Base-by-base conservation (phyloP, 192 early-diverging fungal genomes). In the Coemansia asiatica region DNA sequence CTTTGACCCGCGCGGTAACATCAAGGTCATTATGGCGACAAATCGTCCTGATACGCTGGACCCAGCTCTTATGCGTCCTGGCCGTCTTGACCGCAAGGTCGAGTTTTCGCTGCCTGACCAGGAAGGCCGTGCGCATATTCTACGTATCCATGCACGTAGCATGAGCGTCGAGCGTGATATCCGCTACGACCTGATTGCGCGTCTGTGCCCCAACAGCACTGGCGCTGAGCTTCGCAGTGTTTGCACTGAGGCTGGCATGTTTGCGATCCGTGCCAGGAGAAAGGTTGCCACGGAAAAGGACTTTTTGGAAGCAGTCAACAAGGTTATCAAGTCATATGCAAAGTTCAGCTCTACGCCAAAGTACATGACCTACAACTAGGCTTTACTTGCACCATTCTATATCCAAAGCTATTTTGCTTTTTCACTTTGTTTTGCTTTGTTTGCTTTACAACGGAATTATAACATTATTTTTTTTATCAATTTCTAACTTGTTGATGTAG, bases 201-300 rank as follows among this genome's bases (percentile, higher is more conserved):
- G 98, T 7, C 84, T 99, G 64, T 99, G 98, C 71, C 98, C 98
- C 40, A 99, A 99, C 81, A 92, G 94, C 63, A 99, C 98, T 1
- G 97, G 97, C 62, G 97, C 97, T 19, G 97, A 99, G 83, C 84
- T 99, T 60, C 89, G 97, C 64, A 92, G 90, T 76, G 97, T 99
- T 57, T 99, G 97, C 84, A 99, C 97, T 28, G 97, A 99, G 82
- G 96, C 97, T 8, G 97, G 97, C 61, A 99, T 99, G 97, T 99
- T 94, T 87, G 97, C 97, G 2, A 99, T 99, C 67, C 87, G 97
- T 13, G 91, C 94, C 57, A 87, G 97, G 75, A 90, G 96, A 87
- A 98, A 98, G 90, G 87, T 98, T 18, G 96, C 98, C 19, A 98
- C 95, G 22, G 98, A 99, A 77, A 98, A 99, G 86, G 98, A 99